Conservation (phyloP, 768 basidiomycete genomes). For the Pleurotus giganteus region DNA sequence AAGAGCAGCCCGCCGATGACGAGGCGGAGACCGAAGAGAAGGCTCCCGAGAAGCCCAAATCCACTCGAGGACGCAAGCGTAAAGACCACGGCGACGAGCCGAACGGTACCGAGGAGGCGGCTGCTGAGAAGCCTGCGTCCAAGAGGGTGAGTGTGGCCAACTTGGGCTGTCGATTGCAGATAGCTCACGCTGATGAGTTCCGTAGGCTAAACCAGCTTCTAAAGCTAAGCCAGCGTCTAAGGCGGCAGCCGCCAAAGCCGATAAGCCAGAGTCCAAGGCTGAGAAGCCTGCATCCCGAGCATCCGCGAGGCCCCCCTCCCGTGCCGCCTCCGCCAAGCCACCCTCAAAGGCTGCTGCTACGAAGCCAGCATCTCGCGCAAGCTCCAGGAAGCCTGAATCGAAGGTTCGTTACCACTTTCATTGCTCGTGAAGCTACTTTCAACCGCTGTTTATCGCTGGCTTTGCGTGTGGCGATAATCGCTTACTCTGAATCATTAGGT, state of each 20-base stretch:
- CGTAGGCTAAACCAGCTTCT: conserved; percentile 33
- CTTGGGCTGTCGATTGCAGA: conserved; percentile 6
- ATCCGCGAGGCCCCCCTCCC: conserved; percentile 27
- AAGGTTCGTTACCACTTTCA: conserved; percentile 39
- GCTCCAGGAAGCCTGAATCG: conserved; percentile 40
- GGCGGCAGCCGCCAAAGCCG: conserved; percentile 25
- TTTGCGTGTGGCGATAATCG: conserved; percentile 12
- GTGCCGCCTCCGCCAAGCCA: conserved; percentile 30
- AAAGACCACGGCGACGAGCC: conserved; percentile 17
- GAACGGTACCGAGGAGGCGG: conserved; percentile 26
- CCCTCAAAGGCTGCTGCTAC: conserved; percentile 32
- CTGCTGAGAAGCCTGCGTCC: conserved; percentile 49
- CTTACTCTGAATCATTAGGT: conserved; percentile 25
- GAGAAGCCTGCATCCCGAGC: conserved; percentile 37
- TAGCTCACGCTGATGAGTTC: not conserved
- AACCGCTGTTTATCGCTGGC: conserved; percentile 2
- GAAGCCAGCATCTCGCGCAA: conserved; percentile 27
- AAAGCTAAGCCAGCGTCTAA: conserved; percentile 36
- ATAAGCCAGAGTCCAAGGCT: conserved; percentile 42
- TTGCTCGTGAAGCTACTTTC: conserved; percentile 7
- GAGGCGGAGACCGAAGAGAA: conserved; percentile 25
- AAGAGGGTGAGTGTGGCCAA: conserved; percentile 52
- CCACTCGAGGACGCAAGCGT: conserved; percentile 8
- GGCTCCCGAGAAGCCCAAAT: conserved; percentile 16
- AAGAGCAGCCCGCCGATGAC: conserved; percentile 25